Percentiles rank a stretch among this genome's conserved stretches.
phyloP scores from a whole-genome alignment of 2,329 filamentous ascomycete species.

The Phialocephala subalpina region DNA sequence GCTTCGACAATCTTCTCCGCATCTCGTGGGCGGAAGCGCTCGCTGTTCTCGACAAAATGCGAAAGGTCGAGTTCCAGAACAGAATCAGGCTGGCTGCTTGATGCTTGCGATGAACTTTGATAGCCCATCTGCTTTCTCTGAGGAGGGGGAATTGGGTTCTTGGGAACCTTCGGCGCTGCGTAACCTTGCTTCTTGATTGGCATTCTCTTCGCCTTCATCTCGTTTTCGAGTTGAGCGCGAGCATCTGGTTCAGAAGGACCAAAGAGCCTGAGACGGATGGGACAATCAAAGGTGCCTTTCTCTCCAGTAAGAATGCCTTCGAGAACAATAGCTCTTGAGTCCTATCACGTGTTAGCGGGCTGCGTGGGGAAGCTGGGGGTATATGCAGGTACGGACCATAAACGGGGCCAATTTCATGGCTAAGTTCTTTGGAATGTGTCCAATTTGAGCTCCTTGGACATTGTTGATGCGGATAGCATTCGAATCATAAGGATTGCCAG shows the following conservation, averaged over 20 bases:
- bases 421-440: constrained; percentile 74
- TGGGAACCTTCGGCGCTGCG: constrained; percentile 52
- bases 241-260: constrained; percentile 66
- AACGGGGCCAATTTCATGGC: constrained; percentile 78
- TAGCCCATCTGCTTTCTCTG: constrained; percentile 42
- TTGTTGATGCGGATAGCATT: constrained; percentile 85
- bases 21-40: constrained; percentile 71
- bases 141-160: constrained; percentile 48
- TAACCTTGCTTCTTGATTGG: constrained; percentile 48
- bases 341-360: constrained; percentile 45
- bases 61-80: constrained; percentile 45
- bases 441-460: constrained; percentile 77
- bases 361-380: not conserved
- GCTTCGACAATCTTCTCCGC: constrained; percentile 75
- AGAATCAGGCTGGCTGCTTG: constrained; percentile 26
- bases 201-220: constrained; percentile 71
- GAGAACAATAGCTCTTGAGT: constrained; percentile 65
- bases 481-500: constrained; percentile 71
- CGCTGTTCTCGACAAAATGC: constrained; percentile 70
- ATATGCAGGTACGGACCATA: constrained; percentile 58
- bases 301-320: constrained; percentile 75
- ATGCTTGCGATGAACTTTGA: constrained; percentile 34
- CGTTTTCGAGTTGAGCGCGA: constrained; percentile 62
- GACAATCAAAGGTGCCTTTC: constrained; percentile 75
- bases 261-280: constrained; percentile 73